Conservation (phyloP, 805 yeast species). For the Cyberlindnera mississippiensis region DNA sequence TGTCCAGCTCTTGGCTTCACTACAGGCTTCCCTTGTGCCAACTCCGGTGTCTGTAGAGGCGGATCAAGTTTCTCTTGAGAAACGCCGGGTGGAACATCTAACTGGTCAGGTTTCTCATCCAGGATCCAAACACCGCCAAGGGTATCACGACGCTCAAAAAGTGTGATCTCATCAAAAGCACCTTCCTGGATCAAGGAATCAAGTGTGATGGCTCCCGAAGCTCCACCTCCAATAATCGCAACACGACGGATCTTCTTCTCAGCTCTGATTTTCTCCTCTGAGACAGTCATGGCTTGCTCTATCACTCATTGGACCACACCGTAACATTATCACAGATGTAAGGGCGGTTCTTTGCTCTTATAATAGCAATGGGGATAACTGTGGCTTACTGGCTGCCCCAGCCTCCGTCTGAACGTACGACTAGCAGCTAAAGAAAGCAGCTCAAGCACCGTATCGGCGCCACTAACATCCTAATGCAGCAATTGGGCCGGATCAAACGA, state of each 20-base stretch:
- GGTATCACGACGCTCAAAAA: constrained; percentile 38
- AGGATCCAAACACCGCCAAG: constrained; percentile 43
- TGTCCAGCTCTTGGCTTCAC: constrained; percentile 10
- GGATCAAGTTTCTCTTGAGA: constrained; percentile 29
- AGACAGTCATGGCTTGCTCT: too few species aligned
- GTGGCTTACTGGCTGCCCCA: too few species aligned
- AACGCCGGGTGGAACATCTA: constrained; percentile 29
- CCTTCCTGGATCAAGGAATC: constrained; percentile 37
- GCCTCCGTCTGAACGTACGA: too few species aligned
- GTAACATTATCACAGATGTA: too few species aligned
- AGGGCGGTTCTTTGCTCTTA: too few species aligned
- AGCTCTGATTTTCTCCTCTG: too few species aligned
- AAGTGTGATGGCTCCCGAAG: constrained; percentile 42
- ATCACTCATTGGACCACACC: too few species aligned
- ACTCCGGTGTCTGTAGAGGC: constrained; percentile 13
- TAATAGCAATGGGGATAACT: too few species aligned
- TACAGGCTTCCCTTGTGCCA: background rate
- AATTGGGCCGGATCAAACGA: too few species aligned
- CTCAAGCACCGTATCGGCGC: too few species aligned
- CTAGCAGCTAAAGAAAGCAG: too few species aligned
- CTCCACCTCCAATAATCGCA: constrained; percentile 51
- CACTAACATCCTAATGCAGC: too few species aligned
- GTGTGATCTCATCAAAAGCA: constrained; percentile 30
- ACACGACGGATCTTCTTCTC: constrained; percentile 13
- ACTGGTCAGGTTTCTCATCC: constrained; percentile 21